Evolutionary conservation across 1,139 yeast genomes (phyloP), one percentile per base, ranked within the genome.

Genomic region (Saccharomyces uvarum): DNA sequence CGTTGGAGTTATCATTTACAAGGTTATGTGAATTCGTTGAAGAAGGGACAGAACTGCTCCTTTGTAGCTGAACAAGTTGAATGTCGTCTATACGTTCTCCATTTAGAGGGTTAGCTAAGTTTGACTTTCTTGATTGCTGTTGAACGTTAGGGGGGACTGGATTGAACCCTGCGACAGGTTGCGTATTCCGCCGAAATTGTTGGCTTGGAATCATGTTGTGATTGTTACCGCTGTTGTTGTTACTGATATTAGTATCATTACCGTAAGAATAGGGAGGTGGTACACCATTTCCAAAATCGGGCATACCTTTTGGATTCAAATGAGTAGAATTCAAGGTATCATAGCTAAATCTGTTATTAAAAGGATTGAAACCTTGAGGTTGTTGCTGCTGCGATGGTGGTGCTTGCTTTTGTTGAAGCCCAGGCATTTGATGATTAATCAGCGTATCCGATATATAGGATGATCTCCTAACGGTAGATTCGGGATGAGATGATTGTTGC

Each of bases 361-460:
- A n/a, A 49, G 51, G 44, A 57, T 57, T 49, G 58, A 62, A 24
- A 61, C 61, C 52, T 53, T 47, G 44, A 50, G 56, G 26, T 29
- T 48, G 49, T 32, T 50, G 50, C 26, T 52, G 50, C 28, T 53
- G 31, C 24, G 53, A 50, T 32, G 48, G 48, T 47, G 49, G 19
- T n/a, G 49, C 21, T 46, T 49, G 32, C 26, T 31, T 48, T 47
- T 29, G 54, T 21, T 42, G 33, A 47, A 28, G 7, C 24, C 11
- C n/a, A 26, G 47, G 28, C 44, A 14, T 31, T 26, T 61, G 62
- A 11, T 64, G 61, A 53, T 65, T 68, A 48, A 68, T 64, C 26
- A 65, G 54, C 4, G 69, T 58, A 51, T 68, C 71, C 1, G 71
- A 59, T 32, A 68, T 67, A 55, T 67, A 67, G 19, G 71, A 68